phyloP scores from a whole-genome alignment of 768 basidiomycete species.

The Asterophora lycoperdoides region DNA sequence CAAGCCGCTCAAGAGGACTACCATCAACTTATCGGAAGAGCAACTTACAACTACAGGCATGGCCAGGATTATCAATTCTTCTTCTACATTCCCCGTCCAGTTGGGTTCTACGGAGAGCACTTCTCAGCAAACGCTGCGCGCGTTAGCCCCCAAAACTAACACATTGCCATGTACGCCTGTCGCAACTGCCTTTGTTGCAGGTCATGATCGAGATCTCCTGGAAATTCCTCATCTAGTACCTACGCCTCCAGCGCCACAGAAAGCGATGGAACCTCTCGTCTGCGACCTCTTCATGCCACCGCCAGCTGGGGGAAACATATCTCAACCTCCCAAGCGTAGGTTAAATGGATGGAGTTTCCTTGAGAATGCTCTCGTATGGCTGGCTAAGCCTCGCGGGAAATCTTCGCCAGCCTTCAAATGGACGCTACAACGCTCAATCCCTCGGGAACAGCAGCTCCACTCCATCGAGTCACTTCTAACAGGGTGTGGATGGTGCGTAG shows the following conservation, averaged over 20 bases:
- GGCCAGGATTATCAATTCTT: too few species aligned
- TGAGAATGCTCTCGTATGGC: conserved; percentile 26
- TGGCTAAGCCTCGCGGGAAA: conserved; percentile 20
- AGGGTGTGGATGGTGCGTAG: conserved; percentile 41
- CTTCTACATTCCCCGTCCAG: too few species aligned
- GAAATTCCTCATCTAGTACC: background rate
- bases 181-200: background rate
- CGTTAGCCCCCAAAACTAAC: conserved; percentile 5
- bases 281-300: background rate
- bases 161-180: background rate
- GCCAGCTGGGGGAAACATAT: background rate
- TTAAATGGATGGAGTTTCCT: conserved; percentile 2
- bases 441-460: conserved; percentile 32
- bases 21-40: too few species aligned
- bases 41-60: too few species aligned
- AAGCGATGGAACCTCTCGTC: background rate
- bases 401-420: conserved; percentile 21
- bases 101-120: too few species aligned
- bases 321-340: background rate
- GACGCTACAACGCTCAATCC: conserved; percentile 29
- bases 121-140: background rate
- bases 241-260: conserved; percentile 3
- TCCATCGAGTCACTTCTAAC: conserved; percentile 42
- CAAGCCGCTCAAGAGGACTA: background rate
- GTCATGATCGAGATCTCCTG: background rate